Percentiles rank a stretch among this genome's conserved stretches.
These are phyloP conservation scores for Lactarius pseudohatsudake DNA, from an alignment of 768 basidiomycete species.

Conservation along the genomic window DNA sequence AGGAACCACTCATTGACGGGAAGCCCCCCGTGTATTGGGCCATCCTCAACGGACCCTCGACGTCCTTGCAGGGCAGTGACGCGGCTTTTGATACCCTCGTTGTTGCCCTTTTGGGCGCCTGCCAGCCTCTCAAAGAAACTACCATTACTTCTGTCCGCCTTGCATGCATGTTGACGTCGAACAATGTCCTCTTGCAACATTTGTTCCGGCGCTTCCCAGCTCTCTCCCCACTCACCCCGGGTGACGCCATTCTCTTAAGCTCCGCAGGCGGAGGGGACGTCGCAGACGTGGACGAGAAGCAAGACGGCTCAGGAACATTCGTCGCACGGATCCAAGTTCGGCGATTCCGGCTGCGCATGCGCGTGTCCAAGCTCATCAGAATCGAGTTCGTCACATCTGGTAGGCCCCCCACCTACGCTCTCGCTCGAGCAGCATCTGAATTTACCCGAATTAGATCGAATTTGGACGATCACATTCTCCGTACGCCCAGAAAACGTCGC, in stretches of 20 bases:
- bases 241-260: conserved; percentile 48
- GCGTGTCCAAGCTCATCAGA: conserved; percentile 51
- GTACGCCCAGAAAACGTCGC: conserved; percentile 20
- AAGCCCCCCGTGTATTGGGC: conserved; percentile 75
- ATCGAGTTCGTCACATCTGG: conserved; percentile 68
- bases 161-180: conserved; percentile 63
- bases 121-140: conserved; percentile 40
- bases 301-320: conserved; percentile 45
- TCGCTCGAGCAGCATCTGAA: neutral
- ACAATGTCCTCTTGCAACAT: conserved; percentile 60
- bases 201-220: conserved; percentile 48
- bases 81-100: conserved; percentile 38
- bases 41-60: conserved; percentile 51
- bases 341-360: conserved; percentile 69
- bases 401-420: conserved; percentile 27
- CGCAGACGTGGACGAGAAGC: conserved; percentile 51
- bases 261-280: conserved; percentile 46
- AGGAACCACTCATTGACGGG: conserved; percentile 60
- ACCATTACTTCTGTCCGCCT: conserved; percentile 50
- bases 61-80: conserved; percentile 12
- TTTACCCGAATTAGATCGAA: conserved; percentile 42
- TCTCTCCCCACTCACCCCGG: conserved; percentile 51
- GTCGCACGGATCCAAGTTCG: conserved; percentile 51
- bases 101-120: conserved; percentile 48
- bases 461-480: conserved; percentile 54